These are phyloP conservation scores for Phytophthora fragariaefolia DNA, from an alignment of 352 stramenopile genomes.

Conservation along the genomic window DNA sequence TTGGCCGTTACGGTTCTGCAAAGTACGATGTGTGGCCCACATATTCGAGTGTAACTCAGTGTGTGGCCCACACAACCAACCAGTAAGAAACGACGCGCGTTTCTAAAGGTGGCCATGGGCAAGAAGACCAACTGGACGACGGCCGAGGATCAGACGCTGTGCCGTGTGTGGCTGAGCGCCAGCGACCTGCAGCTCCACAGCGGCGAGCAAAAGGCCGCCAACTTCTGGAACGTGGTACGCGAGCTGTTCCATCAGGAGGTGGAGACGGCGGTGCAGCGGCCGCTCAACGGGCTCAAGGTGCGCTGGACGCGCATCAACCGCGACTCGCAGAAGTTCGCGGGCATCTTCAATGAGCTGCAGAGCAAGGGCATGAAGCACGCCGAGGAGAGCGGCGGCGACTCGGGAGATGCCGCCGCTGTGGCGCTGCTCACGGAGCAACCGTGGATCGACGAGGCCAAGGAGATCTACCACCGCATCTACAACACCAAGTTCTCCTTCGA, in stretches of 20 bases:
- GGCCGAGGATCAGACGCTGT: conserved; percentile 71
- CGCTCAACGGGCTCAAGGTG: conserved; percentile 80
- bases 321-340: conserved; percentile 77
- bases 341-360: conserved; percentile 53
- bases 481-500: conserved; percentile 75
- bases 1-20: not conserved
- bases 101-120: conserved; percentile 45
- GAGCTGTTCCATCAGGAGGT: conserved; percentile 75
- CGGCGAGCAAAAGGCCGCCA: conserved; percentile 55
- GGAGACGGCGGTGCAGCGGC: conserved; percentile 61
- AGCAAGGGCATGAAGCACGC: conserved; percentile 28
- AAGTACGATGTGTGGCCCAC: conserved; percentile 12
- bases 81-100: not conserved
- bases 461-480: conserved; percentile 56
- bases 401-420: conserved; percentile 16
- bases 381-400: conserved; percentile 4
- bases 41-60: too few species aligned
- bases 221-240: conserved; percentile 72
- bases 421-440: conserved; percentile 44
- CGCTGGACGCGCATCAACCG: conserved; percentile 84
- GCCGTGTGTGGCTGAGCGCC: conserved; percentile 70
- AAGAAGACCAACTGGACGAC: conserved; percentile 85
- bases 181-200: conserved; percentile 53
- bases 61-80: too few species aligned
- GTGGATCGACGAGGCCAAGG: conserved; percentile 62